Evolutionary conservation across 2,329 filamentous ascomycete species (phyloP).

Genomic region (Curvularia lunata): DNA sequence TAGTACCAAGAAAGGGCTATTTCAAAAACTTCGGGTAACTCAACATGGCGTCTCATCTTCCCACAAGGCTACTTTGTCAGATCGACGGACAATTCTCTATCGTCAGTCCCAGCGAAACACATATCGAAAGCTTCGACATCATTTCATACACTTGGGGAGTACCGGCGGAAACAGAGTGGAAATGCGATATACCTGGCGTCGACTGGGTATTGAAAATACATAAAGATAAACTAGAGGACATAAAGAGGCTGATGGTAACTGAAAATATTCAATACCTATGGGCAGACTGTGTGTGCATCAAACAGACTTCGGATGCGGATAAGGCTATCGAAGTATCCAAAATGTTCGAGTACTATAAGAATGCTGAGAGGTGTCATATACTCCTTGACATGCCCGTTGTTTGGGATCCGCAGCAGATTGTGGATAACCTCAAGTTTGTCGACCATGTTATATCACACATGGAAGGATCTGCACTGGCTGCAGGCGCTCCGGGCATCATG

Average conservation of each 20-base stretch:
- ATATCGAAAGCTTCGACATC: constrained; percentile 8
- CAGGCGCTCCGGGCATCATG: constrained; percentile 5
- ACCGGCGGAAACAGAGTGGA: neutral
- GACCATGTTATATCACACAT: constrained; percentile 10
- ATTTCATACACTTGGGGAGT: constrained; percentile 9
- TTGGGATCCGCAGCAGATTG: constrained; percentile 12
- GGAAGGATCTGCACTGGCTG: constrained; percentile 8
- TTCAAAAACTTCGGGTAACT: neutral
- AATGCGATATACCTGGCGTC: constrained; percentile 4
- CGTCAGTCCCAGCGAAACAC: neutral
- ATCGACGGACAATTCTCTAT: constrained; percentile 2
- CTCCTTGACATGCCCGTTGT: constrained; percentile 10
- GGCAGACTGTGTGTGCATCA: constrained; percentile 32
- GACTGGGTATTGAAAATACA: constrained; percentile 1
- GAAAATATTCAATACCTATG: constrained; percentile 5
- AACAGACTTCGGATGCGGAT: constrained; percentile 22
- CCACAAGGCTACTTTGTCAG: constrained; percentile 4
- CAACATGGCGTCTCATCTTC: neutral
- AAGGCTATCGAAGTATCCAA: constrained; percentile 5
- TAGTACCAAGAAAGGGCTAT: neutral
- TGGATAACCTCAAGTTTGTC: constrained; percentile 12
- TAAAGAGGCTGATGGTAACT: constrained; percentile 1
- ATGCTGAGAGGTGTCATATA: constrained; percentile 7
- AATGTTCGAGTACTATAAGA: constrained; percentile 16
- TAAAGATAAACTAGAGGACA: neutral